phyloP scores from a whole-genome alignment of 1,284 basidiomycete genomes.

The Spongispora temasekensis region DNA sequence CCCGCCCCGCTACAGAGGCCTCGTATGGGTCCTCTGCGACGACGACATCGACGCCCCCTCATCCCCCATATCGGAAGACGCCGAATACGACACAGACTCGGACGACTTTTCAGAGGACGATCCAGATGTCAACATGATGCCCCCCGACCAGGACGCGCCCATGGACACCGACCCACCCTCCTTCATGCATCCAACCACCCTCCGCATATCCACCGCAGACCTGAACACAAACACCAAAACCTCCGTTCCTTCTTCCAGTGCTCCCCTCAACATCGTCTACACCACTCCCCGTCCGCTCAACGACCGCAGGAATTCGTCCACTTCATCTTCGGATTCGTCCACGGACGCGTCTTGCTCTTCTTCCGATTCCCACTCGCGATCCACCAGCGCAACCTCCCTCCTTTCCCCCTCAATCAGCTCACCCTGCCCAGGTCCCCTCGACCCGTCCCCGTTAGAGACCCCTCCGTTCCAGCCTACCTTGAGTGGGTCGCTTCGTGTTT shows the following conservation, averaged over 20 bases:
- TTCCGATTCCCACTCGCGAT: constrained; percentile 28
- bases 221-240: constrained; percentile 19
- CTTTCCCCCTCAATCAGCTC: constrained; percentile 16
- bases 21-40: constrained; percentile 75
- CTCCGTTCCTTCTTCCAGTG: constrained; percentile 15
- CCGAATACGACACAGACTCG: constrained; percentile 39
- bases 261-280: constrained; percentile 20
- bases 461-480: constrained; percentile 1
- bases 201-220: constrained; percentile 38
- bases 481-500: constrained; percentile 6
- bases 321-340: constrained; percentile 22
- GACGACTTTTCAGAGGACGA: constrained; percentile 39
- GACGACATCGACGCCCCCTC: constrained; percentile 49
- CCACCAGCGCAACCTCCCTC: constrained; percentile 34
- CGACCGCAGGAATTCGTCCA: constrained; percentile 22
- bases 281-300: constrained; percentile 6
- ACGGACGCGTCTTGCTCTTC: constrained; percentile 25
- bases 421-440: constrained; percentile 10
- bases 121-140: constrained; percentile 33
- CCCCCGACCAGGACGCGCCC: constrained; percentile 22
- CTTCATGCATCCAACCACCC: constrained; percentile 58
- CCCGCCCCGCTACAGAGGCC: constrained; percentile 57
- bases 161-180: constrained; percentile 31
- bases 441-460: constrained; percentile 8
- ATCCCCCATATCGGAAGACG: constrained; percentile 29